phyloP scores from a whole-genome alignment of 2,329 filamentous ascomycete species.

The Stagonosporopsis vannaccii region DNA sequence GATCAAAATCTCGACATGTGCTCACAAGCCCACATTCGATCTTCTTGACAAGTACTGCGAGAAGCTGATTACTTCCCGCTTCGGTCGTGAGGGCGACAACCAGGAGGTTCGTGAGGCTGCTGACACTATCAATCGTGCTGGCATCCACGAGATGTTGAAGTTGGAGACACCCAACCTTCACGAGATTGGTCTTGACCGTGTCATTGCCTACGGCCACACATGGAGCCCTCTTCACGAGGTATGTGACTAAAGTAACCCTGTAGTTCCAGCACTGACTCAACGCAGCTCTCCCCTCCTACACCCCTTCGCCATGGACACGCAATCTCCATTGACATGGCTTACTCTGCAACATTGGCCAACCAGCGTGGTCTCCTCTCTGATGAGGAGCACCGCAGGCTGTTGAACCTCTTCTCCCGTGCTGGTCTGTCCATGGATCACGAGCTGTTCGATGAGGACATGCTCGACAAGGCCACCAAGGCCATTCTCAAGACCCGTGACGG shows the following conservation, averaged over 20 bases:
- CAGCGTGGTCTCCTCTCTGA: slow-evolving; percentile 66
- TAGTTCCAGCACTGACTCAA: slow-evolving; percentile 14
- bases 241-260: background rate
- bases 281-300: slow-evolving; percentile 68
- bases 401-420: slow-evolving; percentile 73
- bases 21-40: slow-evolving; percentile 70
- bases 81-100: slow-evolving; percentile 67
- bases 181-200: slow-evolving; percentile 74
- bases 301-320: slow-evolving; percentile 76
- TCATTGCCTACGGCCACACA: slow-evolving; percentile 78
- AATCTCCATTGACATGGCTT: slow-evolving; percentile 79
- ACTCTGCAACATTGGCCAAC: slow-evolving; percentile 72
- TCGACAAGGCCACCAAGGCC: slow-evolving; percentile 70
- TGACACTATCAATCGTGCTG: slow-evolving; percentile 72
- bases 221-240: slow-evolving; percentile 73
- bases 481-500: slow-evolving; percentile 77
- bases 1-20: slow-evolving; percentile 78
- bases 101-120: slow-evolving; percentile 67
- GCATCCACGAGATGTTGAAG: slow-evolving; percentile 76
- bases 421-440: slow-evolving; percentile 76
- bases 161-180: slow-evolving; percentile 76
- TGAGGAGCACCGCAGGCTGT: slow-evolving; percentile 66
- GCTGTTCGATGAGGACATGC: slow-evolving; percentile 69
- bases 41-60: slow-evolving; percentile 74
- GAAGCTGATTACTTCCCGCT: slow-evolving; percentile 69